Conservation (phyloP, 306 rosid species). For the Hippophae rhamnoides region DNA sequence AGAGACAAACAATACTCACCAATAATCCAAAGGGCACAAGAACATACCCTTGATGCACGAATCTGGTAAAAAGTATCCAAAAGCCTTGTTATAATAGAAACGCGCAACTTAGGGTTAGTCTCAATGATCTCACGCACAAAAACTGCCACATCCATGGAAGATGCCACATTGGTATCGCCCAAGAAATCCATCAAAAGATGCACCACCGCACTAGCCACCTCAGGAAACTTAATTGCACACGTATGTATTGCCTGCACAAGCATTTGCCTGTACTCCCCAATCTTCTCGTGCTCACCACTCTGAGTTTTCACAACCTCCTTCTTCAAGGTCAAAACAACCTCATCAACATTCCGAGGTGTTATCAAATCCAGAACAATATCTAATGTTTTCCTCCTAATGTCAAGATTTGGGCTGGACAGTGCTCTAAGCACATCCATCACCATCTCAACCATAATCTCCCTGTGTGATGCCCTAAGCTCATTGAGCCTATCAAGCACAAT, state of each 20-base stretch:
- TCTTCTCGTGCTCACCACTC: constrained; percentile 92
- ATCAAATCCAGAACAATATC: constrained; percentile 85
- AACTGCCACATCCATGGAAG: constrained; percentile 88
- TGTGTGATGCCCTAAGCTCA: constrained; percentile 59
- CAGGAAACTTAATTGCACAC: constrained; percentile 94
- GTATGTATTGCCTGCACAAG: constrained; percentile 88
- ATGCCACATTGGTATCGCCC: constrained; percentile 83
- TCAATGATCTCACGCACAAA: constrained; percentile 92
- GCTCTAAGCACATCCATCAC: constrained; percentile 95
- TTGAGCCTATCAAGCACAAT: constrained; percentile 78
- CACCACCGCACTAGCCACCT: constrained; percentile 93
- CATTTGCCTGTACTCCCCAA: constrained; percentile 93
- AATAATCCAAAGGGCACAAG: constrained; percentile 92
- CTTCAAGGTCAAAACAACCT: constrained; percentile 91
- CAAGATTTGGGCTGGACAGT: constrained; percentile 66
- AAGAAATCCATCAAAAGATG: constrained; percentile 96
- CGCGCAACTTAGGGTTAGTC: constrained; percentile 83
- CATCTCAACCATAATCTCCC: constrained; percentile 87
- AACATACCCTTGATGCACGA: constrained; percentile 83
- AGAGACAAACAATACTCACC: constrained; percentile 89
- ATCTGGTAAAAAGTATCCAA: constrained; percentile 93
- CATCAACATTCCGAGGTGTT: constrained; percentile 69
- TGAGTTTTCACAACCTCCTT: constrained; percentile 93
- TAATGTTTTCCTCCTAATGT: constrained; percentile 82
- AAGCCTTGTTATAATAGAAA: constrained; percentile 77